These are phyloP conservation scores for Phymatotrichopsis omnivora DNA, from an alignment of 2,329 filamentous ascomycete species.

Conservation along the genomic window DNA sequence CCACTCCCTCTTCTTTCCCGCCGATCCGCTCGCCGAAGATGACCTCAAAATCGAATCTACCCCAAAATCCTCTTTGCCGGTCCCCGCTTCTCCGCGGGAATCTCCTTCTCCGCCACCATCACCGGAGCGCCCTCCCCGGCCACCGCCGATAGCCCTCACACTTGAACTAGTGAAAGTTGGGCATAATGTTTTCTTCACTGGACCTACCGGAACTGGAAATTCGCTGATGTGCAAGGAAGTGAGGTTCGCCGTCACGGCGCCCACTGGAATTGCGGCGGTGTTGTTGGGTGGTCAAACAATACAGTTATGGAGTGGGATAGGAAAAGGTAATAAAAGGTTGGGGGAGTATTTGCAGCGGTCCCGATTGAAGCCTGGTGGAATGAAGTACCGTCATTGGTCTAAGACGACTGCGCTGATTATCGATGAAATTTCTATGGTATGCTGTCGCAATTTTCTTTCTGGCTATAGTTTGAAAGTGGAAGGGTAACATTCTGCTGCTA, in stretches of 20 bases:
- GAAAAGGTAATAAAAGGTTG: constrained; percentile 36
- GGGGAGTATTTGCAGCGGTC: constrained; percentile 17
- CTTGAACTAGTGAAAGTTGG: constrained; percentile 45
- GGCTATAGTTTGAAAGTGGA: not conserved
- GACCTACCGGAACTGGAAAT: constrained; percentile 52
- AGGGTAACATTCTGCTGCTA: not conserved
- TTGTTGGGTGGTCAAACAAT: constrained; percentile 48
- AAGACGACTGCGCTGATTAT: constrained; percentile 49
- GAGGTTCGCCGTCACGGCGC: constrained; percentile 46
- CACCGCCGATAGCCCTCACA: constrained; percentile 37
- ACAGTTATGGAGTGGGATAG: constrained; percentile 50
- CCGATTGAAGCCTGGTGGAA: constrained; percentile 2
- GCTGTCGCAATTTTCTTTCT: constrained; percentile 42
- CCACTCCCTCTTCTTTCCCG: not conserved
- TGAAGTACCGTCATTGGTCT: constrained; percentile 22
- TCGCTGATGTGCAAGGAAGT: constrained; percentile 41
- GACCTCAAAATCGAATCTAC: not conserved
- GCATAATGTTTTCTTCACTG: constrained; percentile 53
- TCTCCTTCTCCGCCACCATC: constrained; percentile 34
- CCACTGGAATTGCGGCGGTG: constrained; percentile 50
- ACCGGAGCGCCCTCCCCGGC: too few species aligned
- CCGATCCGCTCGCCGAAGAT: not conserved
- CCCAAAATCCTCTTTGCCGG: not conserved
- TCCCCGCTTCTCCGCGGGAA: not conserved
- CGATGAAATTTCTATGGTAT: constrained; percentile 56